A percentile compares a stretch with the other conserved stretches of the same genome.
These are phyloP conservation scores for Limnomonas spitsbergensis DNA, from an alignment of 139 green algal species.

Conservation along the genomic window DNA sequence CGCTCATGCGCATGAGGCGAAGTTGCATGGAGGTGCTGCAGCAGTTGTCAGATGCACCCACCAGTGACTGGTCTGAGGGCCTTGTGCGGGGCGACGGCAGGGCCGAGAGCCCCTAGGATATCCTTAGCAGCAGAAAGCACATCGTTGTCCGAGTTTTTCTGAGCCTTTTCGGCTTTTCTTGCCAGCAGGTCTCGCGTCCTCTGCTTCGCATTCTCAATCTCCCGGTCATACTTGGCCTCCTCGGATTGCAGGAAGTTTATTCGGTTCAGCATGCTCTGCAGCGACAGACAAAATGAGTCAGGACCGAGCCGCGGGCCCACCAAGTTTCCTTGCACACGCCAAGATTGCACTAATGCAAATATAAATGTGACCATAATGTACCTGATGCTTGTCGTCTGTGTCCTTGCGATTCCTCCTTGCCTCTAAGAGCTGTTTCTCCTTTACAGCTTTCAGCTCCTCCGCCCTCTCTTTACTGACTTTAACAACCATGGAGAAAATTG, in stretches of 20 bases:
- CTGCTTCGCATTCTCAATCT: constrained; percentile 10
- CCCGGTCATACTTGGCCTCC: constrained; percentile 21
- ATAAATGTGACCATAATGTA: too few relatives aligned
- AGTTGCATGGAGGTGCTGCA: too few relatives aligned
- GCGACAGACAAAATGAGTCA: not conserved
- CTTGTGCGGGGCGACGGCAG: not conserved
- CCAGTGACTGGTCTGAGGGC: not conserved
- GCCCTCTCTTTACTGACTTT: not conserved
- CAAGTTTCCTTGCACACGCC: not conserved
- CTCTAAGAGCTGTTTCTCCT: not conserved
- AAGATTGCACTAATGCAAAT: too few relatives aligned
- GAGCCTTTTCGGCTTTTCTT: constrained; percentile 14
- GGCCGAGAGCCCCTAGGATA: not conserved
- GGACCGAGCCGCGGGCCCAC: not conserved
- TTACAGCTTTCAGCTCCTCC: not conserved
- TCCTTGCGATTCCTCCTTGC: not conserved
- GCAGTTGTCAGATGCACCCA: too few relatives aligned
- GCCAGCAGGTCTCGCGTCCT: not conserved
- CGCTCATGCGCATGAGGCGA: too few relatives aligned
- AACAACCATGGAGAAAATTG: not conserved
- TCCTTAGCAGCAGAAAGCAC: constrained; percentile 5
- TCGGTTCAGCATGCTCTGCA: constrained; percentile 22
- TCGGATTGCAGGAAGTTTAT: constrained; percentile 16
- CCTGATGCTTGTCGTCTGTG: not conserved
- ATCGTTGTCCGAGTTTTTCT: constrained; percentile 5